Base-by-base conservation (phyloP, 179 eudicot genomes). In the Amaranthus tricolor region DNA sequence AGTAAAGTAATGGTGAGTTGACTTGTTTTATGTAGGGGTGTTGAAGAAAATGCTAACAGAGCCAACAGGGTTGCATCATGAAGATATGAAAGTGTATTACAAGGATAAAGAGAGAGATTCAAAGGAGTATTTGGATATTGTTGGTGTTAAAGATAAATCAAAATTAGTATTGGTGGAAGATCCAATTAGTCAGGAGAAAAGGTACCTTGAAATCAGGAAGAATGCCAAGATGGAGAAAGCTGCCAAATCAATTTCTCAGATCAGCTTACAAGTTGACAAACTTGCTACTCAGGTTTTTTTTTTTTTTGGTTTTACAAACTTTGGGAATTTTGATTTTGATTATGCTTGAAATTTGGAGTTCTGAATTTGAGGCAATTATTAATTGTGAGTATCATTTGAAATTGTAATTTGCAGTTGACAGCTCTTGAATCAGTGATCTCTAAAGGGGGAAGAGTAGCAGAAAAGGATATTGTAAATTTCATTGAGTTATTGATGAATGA, bases 21-120 rank as follows among this genome's bases (percentile, higher is more conserved):
- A n/a, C n/a, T n/a, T n/a, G n/a, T n/a, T n/a, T n/a, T n/a, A n/a
- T 79, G 70, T 82, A 93, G 98, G 98, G 81, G 98, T 86, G 67
- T 86, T 86, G 89, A 95, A 93, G 91, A 95, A 91, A 80, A 83
- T 79, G 86, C 74, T 93, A 65, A 20, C 90, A 1, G 95, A 84
- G 68, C 90, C 91, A 60, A 89, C 98, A 64, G 98, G 98, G 55
- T 74, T 93, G 62, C 97, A 91, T 81, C 97, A 91, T 74, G 85
- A 91, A 75, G 97, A 91, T 78, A 92, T 88, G 81, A 93, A 93
- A 74, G 64, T 93, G 75, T 66, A 80, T 66, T 93, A 73, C 77
- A 93, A 94, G 78, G 87, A 86, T 51, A 88, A 91, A 76, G 97
- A 90, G 83, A 89, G 91, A 76, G 87, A 84, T 74, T 88, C 93